A percentile compares a stretch with the other conserved stretches of the same genome.
These are phyloP conservation scores for Diplodia intermedia DNA, from an alignment of 2,329 filamentous ascomycete genomes.

Conservation along the genomic window DNA sequence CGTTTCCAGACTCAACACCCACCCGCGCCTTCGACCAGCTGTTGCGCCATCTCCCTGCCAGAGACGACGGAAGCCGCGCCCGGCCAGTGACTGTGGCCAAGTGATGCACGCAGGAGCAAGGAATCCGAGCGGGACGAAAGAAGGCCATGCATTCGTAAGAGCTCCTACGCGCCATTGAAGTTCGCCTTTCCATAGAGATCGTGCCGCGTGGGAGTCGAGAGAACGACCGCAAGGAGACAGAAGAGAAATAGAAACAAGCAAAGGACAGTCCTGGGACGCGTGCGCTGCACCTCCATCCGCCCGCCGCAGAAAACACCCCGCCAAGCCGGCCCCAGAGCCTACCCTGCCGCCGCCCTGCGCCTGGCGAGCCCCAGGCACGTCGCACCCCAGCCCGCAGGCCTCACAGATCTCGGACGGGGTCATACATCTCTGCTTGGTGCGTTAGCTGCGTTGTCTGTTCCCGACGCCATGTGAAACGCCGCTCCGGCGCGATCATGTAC, in stretches of 20 bases:
- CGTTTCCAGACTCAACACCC: not conserved
- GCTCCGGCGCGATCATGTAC: constrained; percentile 6
- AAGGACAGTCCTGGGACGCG: constrained; percentile 11
- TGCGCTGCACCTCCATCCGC: not conserved
- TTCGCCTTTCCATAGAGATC: not conserved
- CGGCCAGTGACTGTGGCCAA: not conserved
- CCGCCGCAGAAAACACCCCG: not conserved
- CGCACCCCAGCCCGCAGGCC: constrained; percentile 5
- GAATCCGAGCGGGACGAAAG: not conserved
- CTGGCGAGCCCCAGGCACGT: not conserved
- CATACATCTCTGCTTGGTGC: constrained; percentile 28
- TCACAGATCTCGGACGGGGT: constrained; percentile 30
- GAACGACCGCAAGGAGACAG: constrained; percentile 23
- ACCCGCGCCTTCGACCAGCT: not conserved
- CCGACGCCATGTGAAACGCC: constrained; percentile 2
- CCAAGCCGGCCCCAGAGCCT: not conserved
- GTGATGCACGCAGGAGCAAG: constrained; percentile 5
- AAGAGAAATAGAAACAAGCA: constrained; percentile 2
- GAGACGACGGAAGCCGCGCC: not conserved
- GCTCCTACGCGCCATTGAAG: constrained; percentile 18
- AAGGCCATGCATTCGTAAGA: constrained; percentile 18
- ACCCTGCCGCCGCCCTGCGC: not conserved
- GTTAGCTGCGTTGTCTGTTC: constrained; percentile 4
- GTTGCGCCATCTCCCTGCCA: not conserved
- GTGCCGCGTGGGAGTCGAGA: not conserved